Base-by-base conservation (phyloP, 1,284 basidiomycete genomes). In the Athelia psychrophila region DNA sequence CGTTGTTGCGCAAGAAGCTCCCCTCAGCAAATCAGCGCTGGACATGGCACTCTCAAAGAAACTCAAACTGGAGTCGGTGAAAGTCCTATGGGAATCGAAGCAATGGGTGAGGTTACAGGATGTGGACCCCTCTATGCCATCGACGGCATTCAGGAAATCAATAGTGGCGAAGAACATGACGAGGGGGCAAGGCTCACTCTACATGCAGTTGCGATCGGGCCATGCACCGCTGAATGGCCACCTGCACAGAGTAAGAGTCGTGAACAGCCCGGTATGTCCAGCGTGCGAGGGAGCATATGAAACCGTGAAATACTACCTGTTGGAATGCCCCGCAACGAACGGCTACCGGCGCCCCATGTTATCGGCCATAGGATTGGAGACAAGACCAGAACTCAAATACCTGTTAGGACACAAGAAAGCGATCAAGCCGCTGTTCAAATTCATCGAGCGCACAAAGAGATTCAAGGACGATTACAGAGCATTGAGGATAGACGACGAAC, bases 141-240 rank as follows among this genome's bases (percentile, higher is more conserved):
- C 38, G 22, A 42, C n/a, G 9, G 18, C 18, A 5, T 54, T 48
- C 44, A 40, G 50, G 13, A 52, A 57, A 13, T 5, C 27, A 30
- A 13, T 30, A 45, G 52, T 59, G 18, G 32, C 18, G 8, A 15
- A n/a, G n/a, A n/a, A n/a, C n/a, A n/a, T 58, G 2, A 19, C 52
- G 2, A 47, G 53, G 1, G 24, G 23, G 3, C 58, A 61, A 0
- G 53, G 59, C 9, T 56, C 44, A 30, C 32, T 66, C 0, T 56
- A 69, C 12, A 51, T 63, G 16, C 69, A 70, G 47, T 62, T 70
- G 0, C 60, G 63, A 12, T 61, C 64, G 0, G 63, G 64, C 5
- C 64, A 67, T 38, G 55, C 57, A 2, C 60, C 64, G 0, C 63
- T 70, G 3, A 56, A 63, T 36, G 18, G 51, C 1, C 56, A 69